Conservation (phyloP, 225 moss, liverwort and hornwort genomes). For the Pleurozium schreberi region DNA sequence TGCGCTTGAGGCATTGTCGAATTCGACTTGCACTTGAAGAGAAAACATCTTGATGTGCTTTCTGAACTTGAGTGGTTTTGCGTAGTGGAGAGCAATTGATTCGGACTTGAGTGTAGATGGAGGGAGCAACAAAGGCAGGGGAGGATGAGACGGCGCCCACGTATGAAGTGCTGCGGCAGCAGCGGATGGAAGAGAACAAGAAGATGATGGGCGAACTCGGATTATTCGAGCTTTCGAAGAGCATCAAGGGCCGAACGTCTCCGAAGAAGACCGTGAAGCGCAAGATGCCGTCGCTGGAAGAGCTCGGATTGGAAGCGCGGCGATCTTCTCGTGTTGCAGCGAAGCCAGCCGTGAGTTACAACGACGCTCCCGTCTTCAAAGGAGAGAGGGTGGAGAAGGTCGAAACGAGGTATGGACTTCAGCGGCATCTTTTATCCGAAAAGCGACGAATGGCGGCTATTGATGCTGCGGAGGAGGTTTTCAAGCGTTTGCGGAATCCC, state of each 20-base stretch:
- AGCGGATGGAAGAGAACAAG: slow-evolving; percentile 46
- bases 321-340: slow-evolving; percentile 43
- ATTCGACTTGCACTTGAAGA: background rate
- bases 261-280: slow-evolving; percentile 18
- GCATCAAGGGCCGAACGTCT: background rate
- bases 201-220: slow-evolving; percentile 39
- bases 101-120: background rate
- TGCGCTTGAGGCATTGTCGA: background rate
- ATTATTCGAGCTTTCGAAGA: slow-evolving; percentile 12
- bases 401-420: slow-evolving; percentile 26
- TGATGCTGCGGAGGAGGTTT: slow-evolving; percentile 25
- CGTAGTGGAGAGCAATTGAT: background rate
- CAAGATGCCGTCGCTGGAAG: slow-evolving; percentile 11
- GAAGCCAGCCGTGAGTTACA: slow-evolving; percentile 36
- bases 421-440: slow-evolving; percentile 13
- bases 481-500: slow-evolving; percentile 18
- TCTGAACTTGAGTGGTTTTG: background rate
- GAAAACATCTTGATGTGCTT: background rate
- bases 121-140: background rate
- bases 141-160: background rate
- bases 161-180: slow-evolving; percentile 28
- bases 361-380: background rate
- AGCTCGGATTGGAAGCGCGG: slow-evolving; percentile 16
- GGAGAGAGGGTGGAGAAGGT: slow-evolving; percentile 10
- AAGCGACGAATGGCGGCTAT: slow-evolving; percentile 40